Conservation (phyloP, 1,284 basidiomycete genomes). For the Amylostereum areolatum region DNA sequence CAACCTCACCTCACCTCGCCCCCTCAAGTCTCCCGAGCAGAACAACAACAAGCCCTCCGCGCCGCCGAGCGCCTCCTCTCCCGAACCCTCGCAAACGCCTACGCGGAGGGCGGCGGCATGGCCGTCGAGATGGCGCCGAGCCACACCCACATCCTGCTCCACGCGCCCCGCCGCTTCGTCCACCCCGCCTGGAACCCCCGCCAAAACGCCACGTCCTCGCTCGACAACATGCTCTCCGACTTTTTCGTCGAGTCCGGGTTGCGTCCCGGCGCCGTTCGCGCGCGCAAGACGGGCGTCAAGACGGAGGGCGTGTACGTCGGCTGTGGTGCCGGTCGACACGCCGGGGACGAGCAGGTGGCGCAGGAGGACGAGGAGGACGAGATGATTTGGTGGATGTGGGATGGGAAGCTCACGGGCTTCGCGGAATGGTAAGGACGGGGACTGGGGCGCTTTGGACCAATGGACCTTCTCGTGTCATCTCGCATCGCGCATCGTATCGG, state of each 20-base stretch:
- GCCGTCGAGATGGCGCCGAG: conserved; percentile 66
- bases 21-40: conserved; percentile 25
- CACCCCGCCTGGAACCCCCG: conserved; percentile 71
- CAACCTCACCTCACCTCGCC: conserved; percentile 14
- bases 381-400: conserved; percentile 79
- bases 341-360: too few species aligned
- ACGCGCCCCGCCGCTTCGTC: conserved; percentile 61
- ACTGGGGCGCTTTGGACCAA: too few species aligned
- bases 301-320: conserved; percentile 59
- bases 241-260: conserved; percentile 33
- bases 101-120: conserved; percentile 53
- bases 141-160: conserved; percentile 63
- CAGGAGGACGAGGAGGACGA: conserved; percentile 39
- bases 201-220: conserved; percentile 41
- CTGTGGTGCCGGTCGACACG: conserved; percentile 25
- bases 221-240: conserved; percentile 25
- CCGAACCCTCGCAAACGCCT: conserved; percentile 50
- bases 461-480: too few species aligned
- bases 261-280: conserved; percentile 9
- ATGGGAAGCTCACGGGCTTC: conserved; percentile 66
- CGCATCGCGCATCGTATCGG: too few species aligned
- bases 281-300: conserved; percentile 25
- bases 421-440: conserved; percentile 64
- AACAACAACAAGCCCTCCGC: conserved; percentile 43
- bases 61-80: conserved; percentile 56